A percentile compares a stretch with the other conserved stretches of the same genome.
Conservation (phyloP, 257 asterid genomes). For the Gynochthodes officinalis region DNA sequence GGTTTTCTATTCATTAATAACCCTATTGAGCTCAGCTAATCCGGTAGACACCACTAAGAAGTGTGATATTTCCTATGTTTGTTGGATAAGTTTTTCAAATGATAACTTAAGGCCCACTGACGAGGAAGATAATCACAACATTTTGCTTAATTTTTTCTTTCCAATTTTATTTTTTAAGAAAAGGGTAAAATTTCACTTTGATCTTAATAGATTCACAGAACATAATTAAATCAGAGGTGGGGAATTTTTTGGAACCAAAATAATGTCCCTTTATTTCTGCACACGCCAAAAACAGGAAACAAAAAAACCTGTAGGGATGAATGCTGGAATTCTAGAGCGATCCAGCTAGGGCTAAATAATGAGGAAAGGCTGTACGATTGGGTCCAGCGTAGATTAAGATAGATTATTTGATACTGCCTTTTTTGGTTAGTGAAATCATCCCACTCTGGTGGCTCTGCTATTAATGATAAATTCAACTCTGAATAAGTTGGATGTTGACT, state of each 20-base stretch:
- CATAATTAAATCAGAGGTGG: background rate
- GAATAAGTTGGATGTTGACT: constrained; percentile 18
- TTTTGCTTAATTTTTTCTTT: background rate
- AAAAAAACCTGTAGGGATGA: too few relatives aligned
- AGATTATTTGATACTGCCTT: constrained; percentile 2
- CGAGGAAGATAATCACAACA: background rate
- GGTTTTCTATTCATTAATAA: background rate
- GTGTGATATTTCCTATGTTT: constrained; percentile 9
- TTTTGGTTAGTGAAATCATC: constrained; percentile 1
- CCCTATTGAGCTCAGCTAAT: constrained; percentile 4
- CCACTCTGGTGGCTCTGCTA: constrained; percentile 11
- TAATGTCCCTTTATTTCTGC: background rate
- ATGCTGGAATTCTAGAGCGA: too few relatives aligned
- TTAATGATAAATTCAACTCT: constrained; percentile 3
- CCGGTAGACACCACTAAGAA: background rate
- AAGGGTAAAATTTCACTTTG: background rate
- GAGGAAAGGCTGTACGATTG: background rate
- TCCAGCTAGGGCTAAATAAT: background rate
- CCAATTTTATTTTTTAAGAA: too few relatives aligned
- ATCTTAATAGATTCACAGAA: background rate
- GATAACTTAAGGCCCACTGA: constrained; percentile 2
- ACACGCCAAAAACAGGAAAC: too few relatives aligned
- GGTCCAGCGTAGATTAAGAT: constrained; percentile 1
- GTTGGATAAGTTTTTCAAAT: too few relatives aligned
- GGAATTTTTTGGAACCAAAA: background rate